These are phyloP conservation scores for Trichosporon ovoides DNA, from an alignment of 1,284 basidiomycete species.

Conservation along the genomic window DNA sequence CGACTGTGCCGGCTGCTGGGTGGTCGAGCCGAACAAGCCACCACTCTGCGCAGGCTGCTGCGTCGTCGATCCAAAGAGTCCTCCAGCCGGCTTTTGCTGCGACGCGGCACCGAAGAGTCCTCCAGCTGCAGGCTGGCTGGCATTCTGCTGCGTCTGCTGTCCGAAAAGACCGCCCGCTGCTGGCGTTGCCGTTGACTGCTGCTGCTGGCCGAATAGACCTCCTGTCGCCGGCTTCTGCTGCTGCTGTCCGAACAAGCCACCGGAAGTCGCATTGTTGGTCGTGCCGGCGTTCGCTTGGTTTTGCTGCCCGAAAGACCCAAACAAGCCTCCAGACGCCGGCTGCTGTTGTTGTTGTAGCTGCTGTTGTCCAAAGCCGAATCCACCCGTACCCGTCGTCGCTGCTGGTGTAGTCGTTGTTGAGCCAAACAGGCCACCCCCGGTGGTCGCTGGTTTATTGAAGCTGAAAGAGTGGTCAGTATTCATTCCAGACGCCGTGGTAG, in stretches of 20 bases:
- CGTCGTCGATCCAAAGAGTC: neutral
- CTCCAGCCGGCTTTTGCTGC: neutral
- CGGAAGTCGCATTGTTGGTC: constrained; percentile 1
- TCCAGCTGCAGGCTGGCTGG: neutral
- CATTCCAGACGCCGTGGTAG: neutral
- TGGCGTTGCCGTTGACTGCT: constrained; percentile 5
- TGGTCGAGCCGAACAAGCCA: constrained; percentile 11
- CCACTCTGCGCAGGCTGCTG: neutral
- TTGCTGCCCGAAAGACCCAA: constrained; percentile 15
- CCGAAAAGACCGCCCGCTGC: neutral
- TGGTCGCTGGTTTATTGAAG: constrained; percentile 4
- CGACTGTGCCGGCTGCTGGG: neutral
- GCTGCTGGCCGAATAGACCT: neutral
- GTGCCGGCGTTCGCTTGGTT: neutral
- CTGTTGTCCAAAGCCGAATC: constrained; percentile 24
- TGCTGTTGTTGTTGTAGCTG: constrained; percentile 13
- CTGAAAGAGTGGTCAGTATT: neutral
- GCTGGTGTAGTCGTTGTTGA: constrained; percentile 3
- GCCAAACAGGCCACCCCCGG: neutral
- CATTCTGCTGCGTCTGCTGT: constrained; percentile 7
- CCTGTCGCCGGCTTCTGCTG: constrained; percentile 12
- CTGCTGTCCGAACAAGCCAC: constrained; percentile 20
- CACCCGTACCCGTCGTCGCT: constrained; percentile 13
- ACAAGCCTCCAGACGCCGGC: constrained; percentile 11
- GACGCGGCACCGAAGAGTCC: constrained; percentile 9